Base-by-base conservation (phyloP, 306 rosid genomes). In the Dalbergia cochinchinensis region DNA sequence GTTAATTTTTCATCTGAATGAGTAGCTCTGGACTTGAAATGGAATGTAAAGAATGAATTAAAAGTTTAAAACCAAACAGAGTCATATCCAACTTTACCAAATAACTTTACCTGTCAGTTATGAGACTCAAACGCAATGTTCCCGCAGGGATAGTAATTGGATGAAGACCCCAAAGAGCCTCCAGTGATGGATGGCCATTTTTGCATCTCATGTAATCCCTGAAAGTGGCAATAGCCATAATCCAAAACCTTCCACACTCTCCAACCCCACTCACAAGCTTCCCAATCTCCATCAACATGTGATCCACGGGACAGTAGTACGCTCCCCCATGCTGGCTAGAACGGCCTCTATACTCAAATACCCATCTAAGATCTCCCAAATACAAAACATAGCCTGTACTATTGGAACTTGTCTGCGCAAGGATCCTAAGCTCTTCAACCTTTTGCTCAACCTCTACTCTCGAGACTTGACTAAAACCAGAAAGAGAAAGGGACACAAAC, bases 281-380 rank as follows among this genome's bases (percentile, higher is more conserved):
- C 73, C 96, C 99, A 12, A 96, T 83, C 91, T 96, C 99, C 89
- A 79, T 83, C 19, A 90, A 71, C 89, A 88, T 82, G 85, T 96
- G 93, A 74, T 96, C 99, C 76, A 91, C 86, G 0, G 96, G 87
- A 78, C 92, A 91, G 63, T 91, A 91, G 54, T 71, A 87, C 5
- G 57, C 88, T 48, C 90, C 78, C 63, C 86, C 88, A 83, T 86
- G 80, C 15, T 79, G 82, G 18, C 53, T 69, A 9, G 41, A 37
- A 37, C 73, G 54, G 18, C 55, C 81, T 54, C 85, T 82, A 78
- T 87, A 85, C 51, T 93, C 96, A 35, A 82, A 78, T 3, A 86
- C 72, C 93, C 93, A 96, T 74, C 88, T 88, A 39, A 96, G 97
- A 86, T 96, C 99, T 62, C 98, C 99, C 54, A 96, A 42, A 68